Base-by-base conservation (phyloP, 148 eudicot species). In the Chenopodium quinoa region DNA sequence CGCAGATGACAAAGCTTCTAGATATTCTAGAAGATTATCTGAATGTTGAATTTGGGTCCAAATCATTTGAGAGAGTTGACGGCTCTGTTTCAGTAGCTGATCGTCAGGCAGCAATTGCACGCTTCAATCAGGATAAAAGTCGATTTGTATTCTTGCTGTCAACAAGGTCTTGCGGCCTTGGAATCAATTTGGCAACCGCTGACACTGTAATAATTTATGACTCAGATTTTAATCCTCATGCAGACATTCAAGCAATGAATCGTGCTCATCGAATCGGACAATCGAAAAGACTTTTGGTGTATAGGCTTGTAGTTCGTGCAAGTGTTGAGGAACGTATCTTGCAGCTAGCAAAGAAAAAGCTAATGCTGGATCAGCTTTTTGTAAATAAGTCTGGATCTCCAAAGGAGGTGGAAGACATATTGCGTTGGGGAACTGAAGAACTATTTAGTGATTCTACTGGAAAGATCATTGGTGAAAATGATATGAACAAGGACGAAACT, bases 241-340 rank as follows among this genome's bases (percentile, higher is more conserved):
- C 98, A 19, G 99, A 97, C 84, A 94, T 97, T 76, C 99, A 97
- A 86, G 99, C 99, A 72, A 97, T 97, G 99, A 97, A 97, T 78
- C 94, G 99, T 80, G 99, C 99, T 8, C 99, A 97, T 87, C 92
- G 99, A 77, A 97, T 97, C 47, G 99, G 99, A 47, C 99, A 97
- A 81, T 90, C 98, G 19, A 97, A 97, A 0, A 87, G 94, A 80
- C 97, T 97, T 81, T 86, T 97, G 84, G 98, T 97, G 75, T 97
- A 91, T 87, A 86, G 99, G 90, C 94, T 97, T 71, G 93, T 97
- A 54, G 99, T 97, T 48, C 99, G 98, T 83, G 99, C 99, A 58
- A 97, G 99, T 91, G 99, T 97, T 81, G 99, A 97, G 87, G 99
- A 97, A 80, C 93, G 99, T 34, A 97, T 97, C 40, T 91, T 97